phyloP scores from a whole-genome alignment of 2,329 filamentous ascomycete species.

The Bipolaris cookei region DNA sequence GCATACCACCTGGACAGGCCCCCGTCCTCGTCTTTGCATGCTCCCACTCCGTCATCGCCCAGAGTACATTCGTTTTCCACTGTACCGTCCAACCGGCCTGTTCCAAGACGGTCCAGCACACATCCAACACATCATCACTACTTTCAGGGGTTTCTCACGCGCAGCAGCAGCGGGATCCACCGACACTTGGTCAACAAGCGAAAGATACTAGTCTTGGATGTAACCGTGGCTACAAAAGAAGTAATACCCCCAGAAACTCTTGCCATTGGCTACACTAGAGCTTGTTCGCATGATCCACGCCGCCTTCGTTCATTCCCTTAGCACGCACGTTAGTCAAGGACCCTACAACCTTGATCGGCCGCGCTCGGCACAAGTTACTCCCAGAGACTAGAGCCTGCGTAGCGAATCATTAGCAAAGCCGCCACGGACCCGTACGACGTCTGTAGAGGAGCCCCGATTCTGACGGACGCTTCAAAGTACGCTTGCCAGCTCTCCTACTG shows the following conservation, averaged over 20 bases:
- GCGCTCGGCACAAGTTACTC: conserved; percentile 41
- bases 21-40: conserved; percentile 18
- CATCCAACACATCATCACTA: conserved; percentile 6
- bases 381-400: conserved; percentile 31
- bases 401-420: conserved; percentile 26
- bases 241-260: conserved; percentile 11
- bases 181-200: conserved; percentile 5
- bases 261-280: conserved; percentile 31
- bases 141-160: conserved; percentile 2
- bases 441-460: conserved; percentile 36
- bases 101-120: conserved; percentile 5
- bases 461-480: conserved; percentile 18
- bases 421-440: conserved; percentile 34
- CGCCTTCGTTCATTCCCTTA: conserved; percentile 34
- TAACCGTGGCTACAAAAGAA: conserved; percentile 14
- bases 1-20: conserved; percentile 31
- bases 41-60: conserved; percentile 25
- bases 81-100: conserved; percentile 23
- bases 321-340: conserved; percentile 35
- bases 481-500: conserved; percentile 25
- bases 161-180: conserved; percentile 7
- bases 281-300: conserved; percentile 28
- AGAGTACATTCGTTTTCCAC: conserved; percentile 35
- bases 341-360: conserved; percentile 32
- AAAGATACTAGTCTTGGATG: conserved; percentile 10